A percentile compares a stretch with the other conserved stretches of the same genome.
Conservation (phyloP, 441 rosid species). For the Corymbia citriodora region DNA sequence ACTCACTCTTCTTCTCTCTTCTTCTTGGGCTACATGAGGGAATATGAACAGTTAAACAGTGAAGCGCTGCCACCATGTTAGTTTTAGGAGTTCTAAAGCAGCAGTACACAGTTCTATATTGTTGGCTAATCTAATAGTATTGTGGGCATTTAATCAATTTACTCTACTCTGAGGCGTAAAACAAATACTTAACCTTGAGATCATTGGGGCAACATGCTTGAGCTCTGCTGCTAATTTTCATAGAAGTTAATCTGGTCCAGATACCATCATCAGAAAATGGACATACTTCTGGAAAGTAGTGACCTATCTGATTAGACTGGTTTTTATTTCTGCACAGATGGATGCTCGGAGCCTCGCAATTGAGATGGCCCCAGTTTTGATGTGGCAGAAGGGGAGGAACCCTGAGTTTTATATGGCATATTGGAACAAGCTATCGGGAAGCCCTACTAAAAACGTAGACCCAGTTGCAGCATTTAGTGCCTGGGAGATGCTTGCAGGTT, state of each 20-base stretch:
- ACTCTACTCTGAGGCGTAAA: background rate
- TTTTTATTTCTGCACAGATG: slow-evolving; percentile 45
- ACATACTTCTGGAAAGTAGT: background rate
- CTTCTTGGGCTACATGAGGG: background rate
- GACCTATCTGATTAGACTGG: background rate
- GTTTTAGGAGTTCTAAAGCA: background rate
- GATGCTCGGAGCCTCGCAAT: slow-evolving; percentile 74
- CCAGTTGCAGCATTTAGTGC: slow-evolving; percentile 38
- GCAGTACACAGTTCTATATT: background rate
- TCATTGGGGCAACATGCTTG: background rate
- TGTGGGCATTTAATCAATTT: background rate
- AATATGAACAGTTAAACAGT: background rate
- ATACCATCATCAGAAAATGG: background rate
- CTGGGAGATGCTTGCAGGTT: slow-evolving; percentile 91
- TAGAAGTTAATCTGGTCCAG: background rate
- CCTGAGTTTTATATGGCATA: slow-evolving; percentile 63
- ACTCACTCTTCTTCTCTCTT: background rate
- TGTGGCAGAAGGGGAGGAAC: slow-evolving; percentile 73
- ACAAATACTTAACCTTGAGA: background rate
- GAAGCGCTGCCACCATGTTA: background rate
- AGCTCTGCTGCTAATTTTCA: background rate
- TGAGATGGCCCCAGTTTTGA: slow-evolving; percentile 80
- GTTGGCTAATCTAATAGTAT: background rate
- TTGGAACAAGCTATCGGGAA: slow-evolving; percentile 59
- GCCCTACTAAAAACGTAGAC: slow-evolving; percentile 40